phyloP scores from a whole-genome alignment of 2,329 filamentous ascomycete genomes.

The Pseudogymnoascus sp. region DNA sequence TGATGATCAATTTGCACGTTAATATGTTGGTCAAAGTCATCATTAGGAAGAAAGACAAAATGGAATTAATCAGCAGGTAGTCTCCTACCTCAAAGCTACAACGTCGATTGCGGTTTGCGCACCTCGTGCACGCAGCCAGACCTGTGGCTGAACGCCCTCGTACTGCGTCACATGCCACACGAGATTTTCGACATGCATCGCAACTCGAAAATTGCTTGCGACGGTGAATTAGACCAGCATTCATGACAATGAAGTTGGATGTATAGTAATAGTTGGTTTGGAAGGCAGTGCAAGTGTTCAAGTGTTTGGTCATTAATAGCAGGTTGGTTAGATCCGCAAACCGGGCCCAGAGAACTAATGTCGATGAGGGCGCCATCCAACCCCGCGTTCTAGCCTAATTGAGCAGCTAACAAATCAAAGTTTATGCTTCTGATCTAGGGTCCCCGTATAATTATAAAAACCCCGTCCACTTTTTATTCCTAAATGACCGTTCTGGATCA shows the following conservation, averaged over 20 bases:
- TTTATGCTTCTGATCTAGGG: background rate
- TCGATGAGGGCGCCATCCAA: background rate
- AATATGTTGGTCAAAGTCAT: background rate
- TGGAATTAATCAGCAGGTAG: background rate
- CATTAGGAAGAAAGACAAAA: background rate
- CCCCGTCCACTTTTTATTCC: slow-evolving; percentile 30
- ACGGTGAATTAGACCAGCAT: background rate
- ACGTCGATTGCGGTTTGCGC: background rate
- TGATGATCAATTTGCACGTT: background rate
- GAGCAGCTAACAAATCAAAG: background rate
- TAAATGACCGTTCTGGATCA: slow-evolving; percentile 27
- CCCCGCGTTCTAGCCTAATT: background rate
- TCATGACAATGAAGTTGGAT: background rate
- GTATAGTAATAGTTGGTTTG: background rate
- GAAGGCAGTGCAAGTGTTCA: background rate
- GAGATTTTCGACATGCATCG: background rate
- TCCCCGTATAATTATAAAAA: slow-evolving; percentile 28
- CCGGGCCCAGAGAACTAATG: background rate
- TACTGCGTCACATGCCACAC: background rate
- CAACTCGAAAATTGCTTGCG: slow-evolving; percentile 2
- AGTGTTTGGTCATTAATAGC: background rate
- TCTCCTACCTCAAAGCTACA: background rate
- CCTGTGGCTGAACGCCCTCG: background rate
- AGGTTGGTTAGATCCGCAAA: background rate
- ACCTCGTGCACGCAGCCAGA: background rate